A percentile compares a stretch with the other conserved stretches of the same genome.
Conservation (phyloP, 257 asterid genomes). For the Cinchona pubescens region DNA sequence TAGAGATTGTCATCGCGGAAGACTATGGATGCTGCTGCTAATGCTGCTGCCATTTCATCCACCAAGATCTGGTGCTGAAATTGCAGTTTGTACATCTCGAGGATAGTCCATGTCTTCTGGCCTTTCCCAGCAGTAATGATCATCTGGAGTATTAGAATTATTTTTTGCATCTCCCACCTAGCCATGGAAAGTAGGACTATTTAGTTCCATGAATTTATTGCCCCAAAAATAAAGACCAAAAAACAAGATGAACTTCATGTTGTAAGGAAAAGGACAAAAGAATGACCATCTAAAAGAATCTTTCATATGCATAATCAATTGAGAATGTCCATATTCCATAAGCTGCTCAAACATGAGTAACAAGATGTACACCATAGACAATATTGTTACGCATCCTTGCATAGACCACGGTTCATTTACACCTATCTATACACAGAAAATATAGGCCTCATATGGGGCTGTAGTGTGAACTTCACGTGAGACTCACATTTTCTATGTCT, state of each 20-base stretch:
- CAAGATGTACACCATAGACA: background rate
- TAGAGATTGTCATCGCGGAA: slow-evolving; percentile 52
- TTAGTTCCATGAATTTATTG: background rate
- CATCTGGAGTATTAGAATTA: slow-evolving; percentile 68
- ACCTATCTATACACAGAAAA: no score
- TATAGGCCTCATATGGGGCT: no score
- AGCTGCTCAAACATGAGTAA: background rate
- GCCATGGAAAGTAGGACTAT: background rate
- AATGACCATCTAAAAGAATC: background rate
- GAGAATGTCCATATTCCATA: background rate
- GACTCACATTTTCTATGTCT: no score
- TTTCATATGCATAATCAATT: background rate
- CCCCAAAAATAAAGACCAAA: background rate
- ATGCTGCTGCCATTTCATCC: slow-evolving; percentile 83
- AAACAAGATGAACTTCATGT: background rate
- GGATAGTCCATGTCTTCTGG: slow-evolving; percentile 83
- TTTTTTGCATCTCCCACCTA: slow-evolving; percentile 71
- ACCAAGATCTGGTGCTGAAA: slow-evolving; percentile 68
- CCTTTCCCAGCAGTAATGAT: slow-evolving; percentile 83
- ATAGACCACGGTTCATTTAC: no score
- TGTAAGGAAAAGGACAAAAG: background rate
- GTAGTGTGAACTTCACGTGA: no score
- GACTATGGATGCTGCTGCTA: slow-evolving; percentile 86
- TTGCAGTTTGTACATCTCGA: slow-evolving; percentile 44
- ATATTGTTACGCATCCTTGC: background rate